These are phyloP conservation scores for Boletellus emodensis DNA, from an alignment of 768 basidiomycete genomes.

Conservation along the genomic window DNA sequence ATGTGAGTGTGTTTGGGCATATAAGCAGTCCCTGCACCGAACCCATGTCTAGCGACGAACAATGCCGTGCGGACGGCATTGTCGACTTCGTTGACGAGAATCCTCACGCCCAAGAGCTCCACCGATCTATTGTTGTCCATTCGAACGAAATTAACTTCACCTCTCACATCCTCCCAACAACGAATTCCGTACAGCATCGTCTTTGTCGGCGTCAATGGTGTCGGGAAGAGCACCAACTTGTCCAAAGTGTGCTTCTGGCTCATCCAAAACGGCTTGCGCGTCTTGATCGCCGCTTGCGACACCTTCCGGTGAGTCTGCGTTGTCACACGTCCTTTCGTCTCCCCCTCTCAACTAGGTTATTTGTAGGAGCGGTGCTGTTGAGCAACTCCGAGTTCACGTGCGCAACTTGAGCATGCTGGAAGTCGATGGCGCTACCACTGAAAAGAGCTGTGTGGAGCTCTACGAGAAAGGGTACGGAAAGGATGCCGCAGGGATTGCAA, in stretches of 20 bases:
- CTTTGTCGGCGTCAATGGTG: conserved; percentile 98
- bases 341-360: neutral
- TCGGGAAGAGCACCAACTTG: conserved; percentile 97
- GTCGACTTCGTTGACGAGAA: conserved; percentile 83
- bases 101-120: conserved; percentile 93
- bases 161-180: conserved; percentile 69
- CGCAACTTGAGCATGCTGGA: conserved; percentile 86
- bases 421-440: conserved; percentile 62
- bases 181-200: conserved; percentile 88
- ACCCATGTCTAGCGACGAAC: conserved; percentile 59
- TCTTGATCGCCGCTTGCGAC: conserved; percentile 97
- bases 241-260: conserved; percentile 99
- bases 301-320: conserved; percentile 70
- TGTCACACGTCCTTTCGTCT: neutral
- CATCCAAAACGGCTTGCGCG: conserved; percentile 88
- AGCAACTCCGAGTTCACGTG: conserved; percentile 95
- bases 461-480: conserved; percentile 98
- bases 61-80: conserved; percentile 80
- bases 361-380: conserved; percentile 88
- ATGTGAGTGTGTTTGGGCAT: conserved; percentile 46
- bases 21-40: conserved; percentile 1
- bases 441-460: conserved; percentile 80
- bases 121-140: conserved; percentile 96
- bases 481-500: conserved; percentile 97
- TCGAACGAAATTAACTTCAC: conserved; percentile 76